Evolutionary conservation across 129 eudicot genomes (phyloP), one percentile per base, ranked within the genome.

Genomic region (Pseudognaphalium luteoalbum): DNA sequence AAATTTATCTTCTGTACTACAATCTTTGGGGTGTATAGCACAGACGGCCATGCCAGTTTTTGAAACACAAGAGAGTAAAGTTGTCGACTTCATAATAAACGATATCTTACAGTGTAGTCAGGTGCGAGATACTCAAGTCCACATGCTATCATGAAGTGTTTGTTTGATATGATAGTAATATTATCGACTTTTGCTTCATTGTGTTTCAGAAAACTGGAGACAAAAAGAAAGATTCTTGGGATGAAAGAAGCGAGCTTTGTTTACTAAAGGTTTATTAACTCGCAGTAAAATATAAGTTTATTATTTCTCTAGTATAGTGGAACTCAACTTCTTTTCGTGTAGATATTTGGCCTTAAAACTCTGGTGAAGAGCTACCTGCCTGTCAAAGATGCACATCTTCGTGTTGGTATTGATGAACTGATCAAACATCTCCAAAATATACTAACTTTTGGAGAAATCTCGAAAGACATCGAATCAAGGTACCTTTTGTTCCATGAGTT

Each of bases 341-440:
- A 94, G 99, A 89, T 94, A 60, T 89, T 81, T 89, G 99, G 92
- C 64, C 77, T 91, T 50, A 94, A 94, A 83, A 81, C 96, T 37
- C 65, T 94, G 88, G 97, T 94, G 30, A 94, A 91, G 84, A 91
- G 99, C 83, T 94, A 89, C 86, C 79, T 91, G 75, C 99, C 99
- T 16, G 87, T 91, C 34, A 91, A 92, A 83, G 99, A 94, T 89
- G 93, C 97, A 77, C 91, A 94, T 69, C 97, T 94, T 77, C 99
- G 99, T 70, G 83, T 68, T 70, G 99, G 96, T 41, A 91, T 94
- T 78, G 99, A 94, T 86, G 86, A 78, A 65, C 71, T 89, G 30
- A 60, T 94, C 33, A 78, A 82, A 68, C 85, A 89, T 44, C 97
- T 94, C 58, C 81, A 80, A 60, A 86, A 74, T 68, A 81, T 94